Evolutionary conservation across 139 green algal genomes (phyloP).

Genomic region (Marvania coccoides): DNA sequence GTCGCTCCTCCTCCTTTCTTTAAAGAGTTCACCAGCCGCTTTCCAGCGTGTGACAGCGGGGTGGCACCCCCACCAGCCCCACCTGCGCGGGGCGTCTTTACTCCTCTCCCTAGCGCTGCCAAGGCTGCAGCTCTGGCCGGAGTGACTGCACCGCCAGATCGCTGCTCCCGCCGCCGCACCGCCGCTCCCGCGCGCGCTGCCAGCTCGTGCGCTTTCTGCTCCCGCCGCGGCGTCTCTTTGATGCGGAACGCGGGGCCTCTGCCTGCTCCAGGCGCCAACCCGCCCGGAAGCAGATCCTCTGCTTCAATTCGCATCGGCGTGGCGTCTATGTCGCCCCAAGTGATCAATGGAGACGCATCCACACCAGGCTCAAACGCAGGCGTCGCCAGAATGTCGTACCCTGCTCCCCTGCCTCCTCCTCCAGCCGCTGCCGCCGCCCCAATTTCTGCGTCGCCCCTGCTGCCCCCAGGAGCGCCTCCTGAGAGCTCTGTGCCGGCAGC

Average conservation of each 20-base stretch:
- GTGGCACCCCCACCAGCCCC: neutral
- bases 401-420: neutral
- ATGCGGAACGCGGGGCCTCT: constrained; percentile 13
- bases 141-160: neutral
- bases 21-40: constrained; percentile 1
- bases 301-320: constrained; percentile 60
- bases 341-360: constrained; percentile 71
- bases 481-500: neutral
- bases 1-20: constrained; percentile 3
- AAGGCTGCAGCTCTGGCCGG: neutral
- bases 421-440: neutral
- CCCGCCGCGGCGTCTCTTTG: neutral
- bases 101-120: neutral
- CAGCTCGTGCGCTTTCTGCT: constrained; percentile 6
- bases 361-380: constrained; percentile 35
- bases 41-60: constrained; percentile 18
- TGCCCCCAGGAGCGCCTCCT: neutral
- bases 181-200: neutral
- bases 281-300: constrained; percentile 14
- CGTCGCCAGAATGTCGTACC: constrained; percentile 38
- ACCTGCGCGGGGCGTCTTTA: neutral
- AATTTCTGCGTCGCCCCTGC: neutral
- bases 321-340: constrained; percentile 74
- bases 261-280: neutral
- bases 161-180: neutral